A percentile compares a stretch with the other conserved stretches of the same genome.
Evolutionary conservation across 2,329 filamentous ascomycete genomes (phyloP).

Genomic region (Penicillium sclerotigenum): DNA sequence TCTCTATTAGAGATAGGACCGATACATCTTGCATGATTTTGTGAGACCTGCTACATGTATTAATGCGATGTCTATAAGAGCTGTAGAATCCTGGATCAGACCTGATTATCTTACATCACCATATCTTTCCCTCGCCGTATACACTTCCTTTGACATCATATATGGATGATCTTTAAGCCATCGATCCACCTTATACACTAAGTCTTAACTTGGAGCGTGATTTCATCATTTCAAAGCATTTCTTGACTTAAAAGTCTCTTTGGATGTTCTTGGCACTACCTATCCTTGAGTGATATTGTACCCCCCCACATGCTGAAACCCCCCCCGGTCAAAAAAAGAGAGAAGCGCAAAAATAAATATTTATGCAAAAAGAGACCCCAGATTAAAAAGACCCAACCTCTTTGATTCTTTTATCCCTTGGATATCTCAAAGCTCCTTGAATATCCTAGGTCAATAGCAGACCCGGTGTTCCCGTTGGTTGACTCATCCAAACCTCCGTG

Average conservation of each 20-base stretch:
- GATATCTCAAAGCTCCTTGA: neutral
- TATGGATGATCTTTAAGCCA: constrained; percentile 6
- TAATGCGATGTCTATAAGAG: neutral
- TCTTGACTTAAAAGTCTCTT: neutral
- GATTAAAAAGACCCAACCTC: neutral
- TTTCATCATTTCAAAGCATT: constrained; percentile 4
- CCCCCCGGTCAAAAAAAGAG: too few species aligned
- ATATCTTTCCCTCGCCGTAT: neutral
- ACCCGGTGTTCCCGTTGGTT: constrained; percentile 13
- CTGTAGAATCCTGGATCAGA: neutral
- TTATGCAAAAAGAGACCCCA: neutral
- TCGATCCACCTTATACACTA: constrained; percentile 6
- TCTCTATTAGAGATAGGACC: constrained; percentile 4
- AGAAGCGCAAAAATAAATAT: neutral
- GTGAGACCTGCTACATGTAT: constrained; percentile 2
- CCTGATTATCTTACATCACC: neutral
- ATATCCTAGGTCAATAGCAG: neutral
- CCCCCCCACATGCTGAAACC: neutral
- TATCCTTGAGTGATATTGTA: neutral
- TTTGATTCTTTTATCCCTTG: neutral
- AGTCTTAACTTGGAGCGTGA: neutral
- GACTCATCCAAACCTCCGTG: constrained; percentile 21
- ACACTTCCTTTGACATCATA: constrained; percentile 8
- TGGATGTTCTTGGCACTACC: neutral
- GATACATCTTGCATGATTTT: neutral